Evolutionary conservation across 108 stramenopile genomes (phyloP), one percentile per base, ranked within the genome.

Genomic region (Cafeteria roenbergensis): DNA sequence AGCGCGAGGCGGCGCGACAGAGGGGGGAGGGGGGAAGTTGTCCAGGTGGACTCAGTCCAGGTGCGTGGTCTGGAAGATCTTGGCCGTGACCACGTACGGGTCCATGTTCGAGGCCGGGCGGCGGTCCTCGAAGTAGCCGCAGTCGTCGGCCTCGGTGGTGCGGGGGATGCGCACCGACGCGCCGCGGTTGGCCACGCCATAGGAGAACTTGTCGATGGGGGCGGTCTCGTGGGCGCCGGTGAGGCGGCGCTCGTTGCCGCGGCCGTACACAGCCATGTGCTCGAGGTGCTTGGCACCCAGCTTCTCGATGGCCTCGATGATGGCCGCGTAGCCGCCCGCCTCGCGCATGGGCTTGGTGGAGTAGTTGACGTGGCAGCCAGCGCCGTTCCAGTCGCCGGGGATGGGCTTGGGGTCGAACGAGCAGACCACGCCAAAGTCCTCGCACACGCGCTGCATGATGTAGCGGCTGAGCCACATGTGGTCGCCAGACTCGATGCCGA

Each of bases 381-480:
- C 92, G 20, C 95, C 95, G 77, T 97, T 97, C 95, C 95, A 97
- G 77, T 97, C 93, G 27, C 95, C 95, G 55, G 91, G 85, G 75
- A 94, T 97, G 51, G 93, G 95, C 80, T 97, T 94, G 75, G 93
- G 93, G 85, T 93, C 90, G 58, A 94, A 80, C 36, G 89, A 88
- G 66, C 90, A 91, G 81, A 86, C 87, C 31, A 96, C 90, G 62
- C 92, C 91, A 75, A 92, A 92, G 67, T 92, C 90, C 75, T 96
- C 95, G 77, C 92, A 93, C 31, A 96, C 90, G 37, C 95, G 88
- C 67, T 86, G 78, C 71, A 96, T 82, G 57, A 96, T 90, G 86
- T 93, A 96, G 65, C 95, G 90, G 36, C 80, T 80, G 86, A 94
- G 87, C 88, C 86, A 87, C 64, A 96, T 86, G 68, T 96, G 92